Evolutionary conservation across 106 monocot species (phyloP), one percentile per base, ranked within the genome.

Genomic region (Allium cepa): DNA sequence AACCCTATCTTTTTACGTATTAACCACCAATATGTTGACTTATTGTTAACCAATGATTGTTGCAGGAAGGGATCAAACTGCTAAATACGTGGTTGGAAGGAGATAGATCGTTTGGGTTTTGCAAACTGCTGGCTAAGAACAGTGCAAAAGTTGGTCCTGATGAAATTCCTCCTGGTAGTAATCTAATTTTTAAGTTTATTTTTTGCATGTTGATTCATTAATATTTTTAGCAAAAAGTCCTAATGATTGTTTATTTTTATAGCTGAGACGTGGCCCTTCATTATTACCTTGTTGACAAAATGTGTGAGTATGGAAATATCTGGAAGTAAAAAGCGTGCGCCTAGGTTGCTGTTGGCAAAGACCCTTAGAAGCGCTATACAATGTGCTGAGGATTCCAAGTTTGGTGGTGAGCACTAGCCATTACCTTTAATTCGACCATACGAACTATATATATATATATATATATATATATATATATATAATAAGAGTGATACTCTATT

Each of bases 211-310:
- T 36, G 36, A 36, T 36, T 36, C 36, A 36, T 36, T 36, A 36
- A 36, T 36, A 36, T 36, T 36, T 36, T 36, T 36, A 2, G 4
- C 36, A 1, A 36, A 36, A 36, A 36, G 28, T 70, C 45, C 26
- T 15, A 27, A 10, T 49, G 63, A 17, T 62, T 69, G 11, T 53
- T 59, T 77, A 75, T 11, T 57, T 59, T 77, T 77, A 68, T 76
- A 92, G 92, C 70, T 46, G 89, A 84, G 45, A 84, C 92, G 10
- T 97, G 96, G 92, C 96, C 96, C 7, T 92, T 84, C 72, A 61
- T 92, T 10, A 12, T 97, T 18, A 87, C 65, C 8, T 49, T 88
- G 63, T 75, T 95, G 47, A 78, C 67, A 59, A 83, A 88, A 26
- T 95, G 95, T 75, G 71, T 88, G 8, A 51, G 18, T 17, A 50